These are phyloP conservation scores for Sphagnurus paluster DNA, from an alignment of 1,284 basidiomycete genomes.

Conservation along the genomic window DNA sequence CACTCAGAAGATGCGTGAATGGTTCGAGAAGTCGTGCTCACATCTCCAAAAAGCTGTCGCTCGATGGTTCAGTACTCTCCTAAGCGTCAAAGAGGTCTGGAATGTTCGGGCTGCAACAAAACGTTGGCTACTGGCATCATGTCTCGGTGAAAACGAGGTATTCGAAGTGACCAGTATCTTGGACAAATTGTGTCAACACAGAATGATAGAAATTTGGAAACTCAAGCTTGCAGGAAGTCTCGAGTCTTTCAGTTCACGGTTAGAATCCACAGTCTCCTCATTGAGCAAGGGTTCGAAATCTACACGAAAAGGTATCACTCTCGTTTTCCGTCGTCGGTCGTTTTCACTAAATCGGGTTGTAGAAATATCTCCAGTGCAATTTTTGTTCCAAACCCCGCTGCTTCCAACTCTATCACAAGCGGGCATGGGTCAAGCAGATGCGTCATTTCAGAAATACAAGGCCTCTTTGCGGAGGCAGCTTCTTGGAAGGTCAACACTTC, in stretches of 20 bases:
- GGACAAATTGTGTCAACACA: conserved; percentile 51
- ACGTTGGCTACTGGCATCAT: conserved; percentile 45
- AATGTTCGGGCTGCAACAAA: conserved; percentile 50
- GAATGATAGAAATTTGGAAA: conserved; percentile 60
- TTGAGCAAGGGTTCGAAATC: conserved; percentile 27
- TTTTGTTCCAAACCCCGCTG: conserved; percentile 55
- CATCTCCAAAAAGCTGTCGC: conserved; percentile 45
- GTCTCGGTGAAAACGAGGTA: conserved; percentile 46
- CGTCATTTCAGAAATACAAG: conserved; percentile 60
- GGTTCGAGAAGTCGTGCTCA: conserved; percentile 58
- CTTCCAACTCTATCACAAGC: conserved; percentile 45
- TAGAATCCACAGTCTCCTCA: conserved; percentile 35
- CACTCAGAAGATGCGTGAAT: conserved; percentile 48
- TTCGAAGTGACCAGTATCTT: conserved; percentile 40
- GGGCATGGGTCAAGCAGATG: conserved; percentile 39
- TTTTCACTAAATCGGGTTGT: conserved; percentile 10
- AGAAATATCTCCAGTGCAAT: conserved; percentile 54
- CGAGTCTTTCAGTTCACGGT: conserved; percentile 41
- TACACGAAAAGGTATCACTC: conserved; percentile 31
- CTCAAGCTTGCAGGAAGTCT: conserved; percentile 42
- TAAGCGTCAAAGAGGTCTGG: conserved; percentile 66
- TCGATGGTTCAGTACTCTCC: conserved; percentile 58
- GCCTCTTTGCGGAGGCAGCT: conserved; percentile 55
- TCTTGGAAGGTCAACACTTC: conserved; percentile 54
- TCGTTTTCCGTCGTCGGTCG: background rate